phyloP scores from a whole-genome alignment of 805 yeast genomes.

The Saturnispora sekii region DNA sequence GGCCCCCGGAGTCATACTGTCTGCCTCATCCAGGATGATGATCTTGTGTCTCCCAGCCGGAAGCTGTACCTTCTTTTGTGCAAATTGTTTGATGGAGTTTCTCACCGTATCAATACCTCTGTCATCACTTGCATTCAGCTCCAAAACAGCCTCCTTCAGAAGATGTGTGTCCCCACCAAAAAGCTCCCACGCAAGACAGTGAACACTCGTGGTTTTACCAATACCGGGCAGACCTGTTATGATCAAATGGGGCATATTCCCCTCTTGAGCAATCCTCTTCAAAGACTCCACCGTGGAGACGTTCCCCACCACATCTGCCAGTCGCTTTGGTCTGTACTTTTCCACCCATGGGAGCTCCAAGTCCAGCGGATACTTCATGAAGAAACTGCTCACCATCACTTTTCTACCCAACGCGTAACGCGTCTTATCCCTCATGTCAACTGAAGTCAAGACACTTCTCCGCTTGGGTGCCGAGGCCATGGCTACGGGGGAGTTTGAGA shows the following conservation, averaged over 20 bases:
- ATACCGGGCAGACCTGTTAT: conserved; percentile 96
- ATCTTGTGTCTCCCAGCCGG: conserved; percentile 91
- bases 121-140: conserved; percentile 93
- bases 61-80: conserved; percentile 81
- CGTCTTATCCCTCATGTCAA: conserved; percentile 17
- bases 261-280: conserved; percentile 77
- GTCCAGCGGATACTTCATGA: conserved; percentile 21
- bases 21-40: conserved; percentile 90
- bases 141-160: conserved; percentile 69
- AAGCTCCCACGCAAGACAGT: conserved; percentile 78
- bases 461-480: conserved; percentile 55
- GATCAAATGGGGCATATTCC: conserved; percentile 95
- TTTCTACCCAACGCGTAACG: not conserved
- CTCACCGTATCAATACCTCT: conserved; percentile 96
- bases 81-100: conserved; percentile 88
- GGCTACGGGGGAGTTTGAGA: conserved; percentile 55
- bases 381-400: not conserved
- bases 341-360: conserved; percentile 58
- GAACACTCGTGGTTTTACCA: conserved; percentile 91
- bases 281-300: conserved; percentile 80
- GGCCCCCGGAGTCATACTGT: conserved; percentile 95
- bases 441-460: conserved; percentile 38
- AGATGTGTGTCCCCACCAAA: conserved; percentile 44
- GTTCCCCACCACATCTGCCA: conserved; percentile 89
- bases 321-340: conserved; percentile 74